phyloP scores from a whole-genome alignment of 768 basidiomycete species.

The Lactifluus volemus region DNA sequence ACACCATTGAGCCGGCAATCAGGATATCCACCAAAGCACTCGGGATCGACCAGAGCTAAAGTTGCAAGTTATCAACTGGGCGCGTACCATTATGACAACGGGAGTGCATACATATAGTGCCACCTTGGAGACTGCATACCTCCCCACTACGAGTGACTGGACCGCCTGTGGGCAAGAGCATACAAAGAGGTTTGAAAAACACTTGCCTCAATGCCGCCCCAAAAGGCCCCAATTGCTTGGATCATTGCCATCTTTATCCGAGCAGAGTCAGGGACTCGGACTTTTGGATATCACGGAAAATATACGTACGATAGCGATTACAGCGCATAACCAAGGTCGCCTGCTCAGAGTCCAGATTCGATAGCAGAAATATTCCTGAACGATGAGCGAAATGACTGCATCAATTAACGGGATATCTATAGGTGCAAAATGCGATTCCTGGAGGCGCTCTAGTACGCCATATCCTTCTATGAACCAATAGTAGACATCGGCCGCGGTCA shows the following conservation, averaged over 20 bases:
- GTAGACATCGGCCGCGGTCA: slow-evolving; percentile 24
- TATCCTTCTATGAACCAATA: slow-evolving; percentile 26
- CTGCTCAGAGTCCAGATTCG: slow-evolving; percentile 24
- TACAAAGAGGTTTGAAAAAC: background rate
- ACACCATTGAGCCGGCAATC: slow-evolving; percentile 2
- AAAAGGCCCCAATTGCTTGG: background rate
- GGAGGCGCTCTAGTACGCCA: slow-evolving; percentile 24
- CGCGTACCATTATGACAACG: background rate
- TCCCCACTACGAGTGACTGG: background rate
- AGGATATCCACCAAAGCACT: slow-evolving; percentile 7
- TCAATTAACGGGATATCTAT: slow-evolving; percentile 25
- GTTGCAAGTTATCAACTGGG: background rate
- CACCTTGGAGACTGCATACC: background rate
- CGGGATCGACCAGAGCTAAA: slow-evolving; percentile 4
- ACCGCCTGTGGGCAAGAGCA: too few relatives aligned
- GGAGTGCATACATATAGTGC: slow-evolving; percentile 3
- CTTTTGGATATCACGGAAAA: background rate
- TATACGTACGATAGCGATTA: slow-evolving; percentile 1
- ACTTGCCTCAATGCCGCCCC: slow-evolving; percentile 4
- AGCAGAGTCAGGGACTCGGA: background rate
- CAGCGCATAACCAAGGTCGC: background rate
- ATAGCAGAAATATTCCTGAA: slow-evolving; percentile 27
- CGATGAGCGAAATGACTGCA: slow-evolving; percentile 22
- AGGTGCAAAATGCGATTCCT: slow-evolving; percentile 20
- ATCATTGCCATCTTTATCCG: background rate